Base-by-base conservation (phyloP, 164 flowering plant genomes). In the Macadamia tetraphylla region DNA sequence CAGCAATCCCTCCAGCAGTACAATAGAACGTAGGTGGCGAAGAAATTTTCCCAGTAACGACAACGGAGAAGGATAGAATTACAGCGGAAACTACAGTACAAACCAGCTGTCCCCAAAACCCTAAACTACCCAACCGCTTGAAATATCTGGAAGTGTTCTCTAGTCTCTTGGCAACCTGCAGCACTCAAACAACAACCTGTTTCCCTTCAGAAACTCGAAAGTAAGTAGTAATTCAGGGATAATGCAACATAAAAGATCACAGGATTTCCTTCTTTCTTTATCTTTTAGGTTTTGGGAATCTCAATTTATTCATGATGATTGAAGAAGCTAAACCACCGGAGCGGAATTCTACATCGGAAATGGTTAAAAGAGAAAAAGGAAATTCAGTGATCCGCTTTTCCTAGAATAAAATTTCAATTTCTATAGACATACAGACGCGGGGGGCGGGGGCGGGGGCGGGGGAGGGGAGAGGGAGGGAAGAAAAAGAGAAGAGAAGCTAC, bases 41-140 rank as follows among this genome's bases (percentile, higher is more conserved):
- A 2, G 93, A 65, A 48, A 88, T 74, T 68, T 83, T 90, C 71
- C 98, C 97, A 35, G 94, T 92, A 29, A 88, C 65, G 32, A 87
- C 87, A 62, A 84, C 75, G 0, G 99, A 91, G 75, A 95, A 95
- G 0, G 99, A 88, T 40, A 95, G 88, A 63, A 95, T 90, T 63
- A 85, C 97, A 67, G 99, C 99, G 17, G 97, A 70, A 32, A 91
- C 96, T 46, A 85, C 68, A 40, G 98, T 88, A 78, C 89, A 85
- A 52, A 91, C 91, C 11, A 95, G 81, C 79, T 95, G 99, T n/a
- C 91, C 85, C 99, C 97, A 95, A 75, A 95, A 86, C 64, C 97
- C 99, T 63, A 91, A 77, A 77, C 79, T 82, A 2, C 99, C 99
- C 71, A 92, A 75, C 71, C 94, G 79, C 87, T 82, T 91, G 83